A percentile compares a stretch with the other conserved stretches of the same genome.
Evolutionary conservation across 306 rosid species (phyloP).

Genomic region (Castanea sativa): DNA sequence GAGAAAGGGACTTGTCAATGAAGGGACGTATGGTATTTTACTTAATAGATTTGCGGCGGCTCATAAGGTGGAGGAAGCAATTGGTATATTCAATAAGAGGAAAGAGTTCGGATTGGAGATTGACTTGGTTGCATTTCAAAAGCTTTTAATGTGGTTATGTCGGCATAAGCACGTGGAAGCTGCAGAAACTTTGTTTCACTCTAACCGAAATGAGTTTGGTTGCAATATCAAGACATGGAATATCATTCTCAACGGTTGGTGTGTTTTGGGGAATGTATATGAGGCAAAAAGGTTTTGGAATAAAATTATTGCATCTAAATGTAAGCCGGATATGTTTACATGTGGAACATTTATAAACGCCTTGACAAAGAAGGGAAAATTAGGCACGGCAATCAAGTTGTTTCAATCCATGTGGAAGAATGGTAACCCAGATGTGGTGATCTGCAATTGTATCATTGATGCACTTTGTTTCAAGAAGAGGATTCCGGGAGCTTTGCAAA

Average conservation of each 20-base stretch:
- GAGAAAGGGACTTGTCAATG: constrained; percentile 45
- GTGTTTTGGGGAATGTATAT: constrained; percentile 57
- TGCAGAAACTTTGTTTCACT: constrained; percentile 67
- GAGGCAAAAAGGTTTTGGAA: constrained; percentile 85
- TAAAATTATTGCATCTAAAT: constrained; percentile 55
- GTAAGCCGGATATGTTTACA: constrained; percentile 65
- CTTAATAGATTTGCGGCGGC: constrained; percentile 55
- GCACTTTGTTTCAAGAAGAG: constrained; percentile 95
- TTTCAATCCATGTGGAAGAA: constrained; percentile 65
- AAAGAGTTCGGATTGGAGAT: constrained; percentile 47
- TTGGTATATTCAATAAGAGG: constrained; percentile 44
- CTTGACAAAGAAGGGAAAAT: constrained; percentile 69
- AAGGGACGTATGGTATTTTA: constrained; percentile 41
- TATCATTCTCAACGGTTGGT: constrained; percentile 84
- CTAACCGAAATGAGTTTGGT: constrained; percentile 36
- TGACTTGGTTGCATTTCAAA: constrained; percentile 47
- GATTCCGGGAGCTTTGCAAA: constrained; percentile 63
- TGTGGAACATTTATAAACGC: constrained; percentile 65
- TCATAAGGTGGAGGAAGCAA: constrained; percentile 64
- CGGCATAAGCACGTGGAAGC: constrained; percentile 70
- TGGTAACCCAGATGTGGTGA: constrained; percentile 56
- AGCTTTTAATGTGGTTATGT: constrained; percentile 70
- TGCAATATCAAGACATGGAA: constrained; percentile 66
- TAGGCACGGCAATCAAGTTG: constrained; percentile 67
- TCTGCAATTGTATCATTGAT: constrained; percentile 67